phyloP scores from a whole-genome alignment of 352 stramenopile genomes.

The Globisporangium alternatum region DNA sequence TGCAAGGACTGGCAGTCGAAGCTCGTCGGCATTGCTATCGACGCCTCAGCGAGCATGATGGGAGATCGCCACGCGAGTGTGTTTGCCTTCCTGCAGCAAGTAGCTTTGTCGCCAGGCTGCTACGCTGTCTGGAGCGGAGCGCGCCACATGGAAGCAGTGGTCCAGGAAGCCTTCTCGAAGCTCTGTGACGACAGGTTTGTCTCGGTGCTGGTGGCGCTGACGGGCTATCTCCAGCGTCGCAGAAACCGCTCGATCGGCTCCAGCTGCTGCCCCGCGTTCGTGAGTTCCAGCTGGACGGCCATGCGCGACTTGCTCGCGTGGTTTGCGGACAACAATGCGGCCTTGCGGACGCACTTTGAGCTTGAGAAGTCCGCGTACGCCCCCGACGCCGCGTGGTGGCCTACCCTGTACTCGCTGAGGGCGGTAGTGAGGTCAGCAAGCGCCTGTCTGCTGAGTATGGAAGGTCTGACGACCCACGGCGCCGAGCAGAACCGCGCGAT shows the following conservation, averaged over 20 bases:
- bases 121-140: slow-evolving; percentile 13
- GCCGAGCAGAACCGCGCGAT: slow-evolving; percentile 16
- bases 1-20: slow-evolving; percentile 4
- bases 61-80: background rate
- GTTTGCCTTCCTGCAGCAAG: slow-evolving; percentile 2
- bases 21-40: slow-evolving; percentile 12
- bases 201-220: background rate
- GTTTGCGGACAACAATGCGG: slow-evolving; percentile 3
- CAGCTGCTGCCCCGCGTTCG: slow-evolving; percentile 1
- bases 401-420: slow-evolving; percentile 9
- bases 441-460: slow-evolving; percentile 1
- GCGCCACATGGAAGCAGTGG: slow-evolving; percentile 1
- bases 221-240: background rate
- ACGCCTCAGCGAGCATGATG: background rate
- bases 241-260: background rate
- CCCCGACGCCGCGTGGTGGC: slow-evolving; percentile 9
- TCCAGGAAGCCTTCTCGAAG: slow-evolving; percentile 8
- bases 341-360: slow-evolving; percentile 2
- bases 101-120: slow-evolving; percentile 2
- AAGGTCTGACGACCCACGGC: slow-evolving; percentile 9
- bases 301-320: slow-evolving; percentile 1
- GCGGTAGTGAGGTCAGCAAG: background rate
- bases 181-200: slow-evolving; percentile 11
- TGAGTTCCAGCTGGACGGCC: slow-evolving; percentile 3
- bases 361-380: background rate